Base-by-base conservation (phyloP, 2,329 filamentous ascomycete species). In the Talaromyces sp. region DNA sequence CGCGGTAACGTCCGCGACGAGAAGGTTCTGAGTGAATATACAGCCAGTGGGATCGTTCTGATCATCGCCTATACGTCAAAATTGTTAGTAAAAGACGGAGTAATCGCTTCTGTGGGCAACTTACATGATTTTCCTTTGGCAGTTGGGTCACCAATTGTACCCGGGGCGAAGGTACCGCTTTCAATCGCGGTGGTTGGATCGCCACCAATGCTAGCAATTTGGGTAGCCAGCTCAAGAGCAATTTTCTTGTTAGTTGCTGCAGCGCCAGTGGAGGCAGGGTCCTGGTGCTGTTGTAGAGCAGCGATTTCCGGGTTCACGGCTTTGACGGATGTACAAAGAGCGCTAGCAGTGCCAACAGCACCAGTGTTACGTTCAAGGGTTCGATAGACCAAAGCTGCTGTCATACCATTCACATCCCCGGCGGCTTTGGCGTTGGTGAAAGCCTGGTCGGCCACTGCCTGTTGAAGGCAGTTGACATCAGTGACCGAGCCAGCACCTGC, bases 301-400 rank as follows among this genome's bases (percentile, higher is more conserved):
- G 82, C 84, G 70, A 90, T 89, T 78, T 90, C 87, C 2, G 87
- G 83, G 77, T 90, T 90, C 65, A 81, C 80, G 17, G 88, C 85
- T 47, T 76, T 54, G 69, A 83, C 86, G 73, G 76, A 78, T 47
- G 76, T 82, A 79, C 88, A 90, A 58, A 83, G 75, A 37, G 82
- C 84, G 56, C 84, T 87, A n/a, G 81, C 82, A 52, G 81, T 75
- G 59, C 87, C 87, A 67, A 89, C 86, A 11, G 72, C 70, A 59
- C 78, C 83, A 31, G 86, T 89, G 78, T 89, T 89, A 64, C 86
- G 83, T 80, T 89, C 87, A 25, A 86, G 74, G 37, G 82, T 79
- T 52, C 82, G 80, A 75, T 80, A 87, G 64, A 85, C 76, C 66
- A 88, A 76, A 2, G 85, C 83, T 61, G 78, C 81, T 5, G 82